Base-by-base conservation (phyloP, 345 rosid species). In the Excoecaria agallocha region DNA sequence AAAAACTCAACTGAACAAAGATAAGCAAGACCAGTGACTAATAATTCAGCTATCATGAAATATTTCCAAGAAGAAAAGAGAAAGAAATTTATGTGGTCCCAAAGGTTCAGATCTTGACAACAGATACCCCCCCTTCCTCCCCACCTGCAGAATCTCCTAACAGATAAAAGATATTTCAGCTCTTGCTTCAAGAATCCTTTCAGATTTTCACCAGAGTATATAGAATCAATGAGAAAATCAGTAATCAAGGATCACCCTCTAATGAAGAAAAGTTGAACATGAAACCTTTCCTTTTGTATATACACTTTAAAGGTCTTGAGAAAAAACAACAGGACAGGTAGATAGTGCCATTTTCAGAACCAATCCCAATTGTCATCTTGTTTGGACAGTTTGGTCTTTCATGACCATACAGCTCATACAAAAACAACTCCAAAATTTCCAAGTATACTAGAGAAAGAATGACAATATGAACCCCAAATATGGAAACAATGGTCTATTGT, bases 141-240 rank as follows among this genome's bases (percentile, higher is more conserved):
- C n/a, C n/a, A n/a, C n/a, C n/a, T n/a, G n/a, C n/a, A n/a, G n/a
- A n/a, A n/a, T n/a, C n/a, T n/a, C n/a, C n/a, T n/a, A 17, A 16
- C 56, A 51, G 16, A 19, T 55, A 55, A 55, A 55, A 55, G 59
- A n/a, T n/a, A 55, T 55, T 45, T 48, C 68, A 60, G 68, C 39
- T 62, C 38, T 50, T 73, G 20, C 39, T 73, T 73, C 61, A 22
- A 50, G 70, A 24, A 74, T 43, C 43, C 54, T 43, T 43, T 11
- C 59, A n/a, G n/a, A n/a, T n/a, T n/a, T n/a, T n/a, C n/a, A n/a
- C n/a, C n/a, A n/a, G 6, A 51, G 22, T 43, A 66, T n/a, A 13
- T 37, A 43, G 1, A 13, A 41, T 22, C 4, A 43, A 41, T 41
- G 15, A 56, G 49, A 38, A 69, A 38, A 68, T 12, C 19, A 41